These are phyloP conservation scores for Penicillium steckii DNA, from an alignment of 495 filamentous ascomycete genomes.

Conservation along the genomic window DNA sequence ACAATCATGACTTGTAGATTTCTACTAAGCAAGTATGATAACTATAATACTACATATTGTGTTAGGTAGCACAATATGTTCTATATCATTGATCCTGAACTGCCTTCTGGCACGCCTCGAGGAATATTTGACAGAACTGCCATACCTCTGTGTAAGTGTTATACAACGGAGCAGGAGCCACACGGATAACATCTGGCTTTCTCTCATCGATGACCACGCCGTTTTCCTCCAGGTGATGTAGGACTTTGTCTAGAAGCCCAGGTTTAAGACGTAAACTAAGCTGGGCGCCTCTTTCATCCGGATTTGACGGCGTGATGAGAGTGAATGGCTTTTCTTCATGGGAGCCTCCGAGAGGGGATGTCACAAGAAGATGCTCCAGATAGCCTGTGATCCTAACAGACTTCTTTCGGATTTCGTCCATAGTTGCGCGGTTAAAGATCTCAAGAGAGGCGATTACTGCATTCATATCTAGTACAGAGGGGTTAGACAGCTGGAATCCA, in stretches of 20 bases:
- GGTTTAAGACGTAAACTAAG: conserved; percentile 69
- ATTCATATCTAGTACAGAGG: conserved; percentile 58
- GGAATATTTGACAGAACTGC: conserved; percentile 62
- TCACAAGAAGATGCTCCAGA: conserved; percentile 67
- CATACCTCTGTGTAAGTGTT: conserved; percentile 81
- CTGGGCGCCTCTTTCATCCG: conserved; percentile 77
- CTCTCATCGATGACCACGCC: conserved; percentile 86
- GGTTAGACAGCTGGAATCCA: conserved; percentile 63
- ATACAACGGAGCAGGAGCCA: conserved; percentile 91
- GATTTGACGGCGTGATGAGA: conserved; percentile 79
- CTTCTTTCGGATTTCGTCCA: conserved; percentile 69
- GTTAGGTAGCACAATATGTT: background rate
- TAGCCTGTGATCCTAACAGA: conserved; percentile 76
- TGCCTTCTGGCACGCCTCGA: conserved; percentile 36
- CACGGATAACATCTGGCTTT: conserved; percentile 83
- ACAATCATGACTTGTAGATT: too few relatives aligned
- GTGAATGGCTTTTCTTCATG: conserved; percentile 54
- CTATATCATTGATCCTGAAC: conserved; percentile 18
- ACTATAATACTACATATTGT: background rate
- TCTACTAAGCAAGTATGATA: too few relatives aligned
- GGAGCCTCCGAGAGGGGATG: conserved; percentile 33
- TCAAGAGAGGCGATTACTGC: conserved; percentile 74
- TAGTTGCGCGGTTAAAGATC: conserved; percentile 72
- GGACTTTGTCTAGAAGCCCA: conserved; percentile 67
- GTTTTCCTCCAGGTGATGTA: conserved; percentile 63